These are phyloP conservation scores for Tothia fuscella DNA, from an alignment of 2,329 filamentous ascomycete species.

Conservation along the genomic window DNA sequence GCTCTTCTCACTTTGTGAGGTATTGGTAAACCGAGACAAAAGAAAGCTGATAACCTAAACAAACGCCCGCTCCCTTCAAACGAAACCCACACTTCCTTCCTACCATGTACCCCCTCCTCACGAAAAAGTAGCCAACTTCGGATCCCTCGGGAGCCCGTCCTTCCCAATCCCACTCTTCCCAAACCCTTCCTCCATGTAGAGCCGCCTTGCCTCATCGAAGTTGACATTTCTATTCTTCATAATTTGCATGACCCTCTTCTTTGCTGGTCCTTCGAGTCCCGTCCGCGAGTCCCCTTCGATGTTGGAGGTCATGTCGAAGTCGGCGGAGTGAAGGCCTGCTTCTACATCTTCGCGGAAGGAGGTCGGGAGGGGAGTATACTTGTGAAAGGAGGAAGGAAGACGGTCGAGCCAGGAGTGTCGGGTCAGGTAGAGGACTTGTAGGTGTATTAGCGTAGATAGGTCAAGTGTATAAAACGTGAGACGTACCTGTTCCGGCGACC, in stretches of 20 bases:
- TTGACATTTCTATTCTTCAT: slow-evolving; percentile 76
- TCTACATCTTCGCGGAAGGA: slow-evolving; percentile 79
- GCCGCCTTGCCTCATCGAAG: slow-evolving; percentile 83
- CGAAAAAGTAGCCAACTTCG: slow-evolving; percentile 91
- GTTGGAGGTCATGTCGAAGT: slow-evolving; percentile 75
- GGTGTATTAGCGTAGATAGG: slow-evolving; percentile 10
- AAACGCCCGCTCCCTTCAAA: too few relatives aligned
- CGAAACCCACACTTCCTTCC: too few relatives aligned
- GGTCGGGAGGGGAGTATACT: slow-evolving; percentile 67
- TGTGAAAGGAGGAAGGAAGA: slow-evolving; percentile 42
- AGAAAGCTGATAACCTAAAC: too few relatives aligned
- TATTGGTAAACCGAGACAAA: too few relatives aligned
- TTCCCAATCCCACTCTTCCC: slow-evolving; percentile 76
- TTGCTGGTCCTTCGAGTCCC: slow-evolving; percentile 69
- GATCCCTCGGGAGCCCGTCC: slow-evolving; percentile 79
- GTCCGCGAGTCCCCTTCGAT: slow-evolving; percentile 68
- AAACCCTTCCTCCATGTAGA: slow-evolving; percentile 79
- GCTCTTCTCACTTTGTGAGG: too few relatives aligned
- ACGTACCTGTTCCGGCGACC: slow-evolving; percentile 54
- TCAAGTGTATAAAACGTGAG: slow-evolving; percentile 11
- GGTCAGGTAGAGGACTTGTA: slow-evolving; percentile 56
- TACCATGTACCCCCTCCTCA: too few relatives aligned
- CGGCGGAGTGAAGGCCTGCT: slow-evolving; percentile 68
- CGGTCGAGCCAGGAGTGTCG: slow-evolving; percentile 66
- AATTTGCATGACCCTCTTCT: slow-evolving; percentile 72